A percentile compares a stretch with the other conserved stretches of the same genome.
Conservation (phyloP, 1,139 yeast genomes). For the Yamadazyma triangularis region DNA sequence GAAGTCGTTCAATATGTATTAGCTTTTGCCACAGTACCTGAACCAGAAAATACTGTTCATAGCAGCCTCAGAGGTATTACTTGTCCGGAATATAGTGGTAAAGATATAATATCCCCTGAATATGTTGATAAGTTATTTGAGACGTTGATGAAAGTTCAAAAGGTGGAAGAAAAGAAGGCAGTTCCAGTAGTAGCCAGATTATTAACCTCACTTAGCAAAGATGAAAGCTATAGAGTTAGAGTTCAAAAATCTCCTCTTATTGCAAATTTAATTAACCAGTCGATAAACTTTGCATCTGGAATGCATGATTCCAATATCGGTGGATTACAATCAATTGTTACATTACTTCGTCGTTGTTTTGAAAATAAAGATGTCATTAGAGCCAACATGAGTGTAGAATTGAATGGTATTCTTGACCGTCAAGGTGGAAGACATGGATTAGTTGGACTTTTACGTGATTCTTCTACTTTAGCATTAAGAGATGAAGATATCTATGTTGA, state of each 20-base stretch:
- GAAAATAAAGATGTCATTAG: constrained; percentile 55
- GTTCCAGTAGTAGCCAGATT: constrained; percentile 51
- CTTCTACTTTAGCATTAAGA: constrained; percentile 54
- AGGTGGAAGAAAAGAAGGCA: constrained; percentile 37
- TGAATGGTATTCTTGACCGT: constrained; percentile 17
- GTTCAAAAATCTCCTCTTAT: constrained; percentile 43
- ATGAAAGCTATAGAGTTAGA: constrained; percentile 30
- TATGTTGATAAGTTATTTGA: constrained; percentile 37
- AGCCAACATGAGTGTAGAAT: constrained; percentile 45
- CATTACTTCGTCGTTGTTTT: constrained; percentile 63
- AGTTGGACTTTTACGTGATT: constrained; percentile 48
- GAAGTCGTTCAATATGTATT: constrained; percentile 46
- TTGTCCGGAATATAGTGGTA: constrained; percentile 8
- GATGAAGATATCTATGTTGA: constrained; percentile 54
- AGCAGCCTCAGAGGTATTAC: constrained; percentile 8
- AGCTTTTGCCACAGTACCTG: constrained; percentile 42
- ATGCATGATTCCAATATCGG: constrained; percentile 4
- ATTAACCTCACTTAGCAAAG: constrained; percentile 49
- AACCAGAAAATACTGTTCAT: constrained; percentile 15
- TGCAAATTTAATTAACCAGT: constrained; percentile 6
- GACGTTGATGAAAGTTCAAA: constrained; percentile 32
- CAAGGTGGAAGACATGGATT: constrained; percentile 48
- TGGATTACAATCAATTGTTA: constrained; percentile 17
- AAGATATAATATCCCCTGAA: constrained; percentile 21
- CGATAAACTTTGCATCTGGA: constrained; percentile 2